phyloP scores from a whole-genome alignment of 352 stramenopile genomes.

The Albugo candida region DNA sequence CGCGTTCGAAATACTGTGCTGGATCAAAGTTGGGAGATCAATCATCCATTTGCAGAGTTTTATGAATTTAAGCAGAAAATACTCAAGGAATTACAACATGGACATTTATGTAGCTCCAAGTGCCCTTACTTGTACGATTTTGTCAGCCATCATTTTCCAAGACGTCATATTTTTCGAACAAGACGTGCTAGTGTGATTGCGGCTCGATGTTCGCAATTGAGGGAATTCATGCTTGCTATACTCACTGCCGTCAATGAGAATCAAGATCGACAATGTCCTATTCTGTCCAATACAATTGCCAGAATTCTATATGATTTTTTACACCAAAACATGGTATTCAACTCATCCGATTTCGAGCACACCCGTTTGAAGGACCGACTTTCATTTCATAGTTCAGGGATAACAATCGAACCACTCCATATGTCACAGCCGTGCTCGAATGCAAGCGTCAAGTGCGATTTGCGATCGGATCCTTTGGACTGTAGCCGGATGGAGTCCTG shows the following conservation, averaged over 20 bases:
- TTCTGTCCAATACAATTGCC: slow-evolving; percentile 35
- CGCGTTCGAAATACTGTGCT: slow-evolving; percentile 46
- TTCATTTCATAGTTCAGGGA: slow-evolving; percentile 11
- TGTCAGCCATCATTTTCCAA: slow-evolving; percentile 52
- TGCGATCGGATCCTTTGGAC: background rate
- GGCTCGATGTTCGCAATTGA: slow-evolving; percentile 27
- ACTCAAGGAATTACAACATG: slow-evolving; percentile 34
- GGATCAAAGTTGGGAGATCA: slow-evolving; percentile 62
- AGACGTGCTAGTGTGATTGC: slow-evolving; percentile 44
- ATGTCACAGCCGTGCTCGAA: slow-evolving; percentile 5
- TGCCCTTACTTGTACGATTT: slow-evolving; percentile 77
- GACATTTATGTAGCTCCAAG: slow-evolving; percentile 59
- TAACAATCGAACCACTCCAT: background rate
- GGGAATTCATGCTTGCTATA: slow-evolving; percentile 46
- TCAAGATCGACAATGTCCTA: slow-evolving; percentile 33
- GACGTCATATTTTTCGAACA: slow-evolving; percentile 51
- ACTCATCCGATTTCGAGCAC: slow-evolving; percentile 40
- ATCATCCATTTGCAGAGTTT: slow-evolving; percentile 54
- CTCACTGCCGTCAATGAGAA: slow-evolving; percentile 30
- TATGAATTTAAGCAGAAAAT: slow-evolving; percentile 56
- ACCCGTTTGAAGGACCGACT: slow-evolving; percentile 30
- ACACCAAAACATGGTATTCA: slow-evolving; percentile 66
- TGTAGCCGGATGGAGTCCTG: background rate
- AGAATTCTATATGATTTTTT: slow-evolving; percentile 63
- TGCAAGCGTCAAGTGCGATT: slow-evolving; percentile 4